These are phyloP conservation scores for Raphanus hybrid DNA, from an alignment of 441 rosid genomes.

Conservation along the genomic window DNA sequence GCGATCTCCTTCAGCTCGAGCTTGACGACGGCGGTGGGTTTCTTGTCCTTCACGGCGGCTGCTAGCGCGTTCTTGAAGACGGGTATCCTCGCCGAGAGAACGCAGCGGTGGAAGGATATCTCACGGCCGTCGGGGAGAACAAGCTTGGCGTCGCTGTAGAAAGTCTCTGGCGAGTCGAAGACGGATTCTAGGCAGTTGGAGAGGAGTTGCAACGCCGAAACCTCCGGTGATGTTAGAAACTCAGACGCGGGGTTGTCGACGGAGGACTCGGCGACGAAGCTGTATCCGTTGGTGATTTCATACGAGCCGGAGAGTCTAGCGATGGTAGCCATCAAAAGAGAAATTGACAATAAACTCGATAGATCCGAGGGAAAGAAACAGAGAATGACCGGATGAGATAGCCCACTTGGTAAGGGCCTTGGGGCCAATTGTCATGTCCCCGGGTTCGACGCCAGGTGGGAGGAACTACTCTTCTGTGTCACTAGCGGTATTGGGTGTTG, in stretches of 20 bases:
- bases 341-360: background rate
- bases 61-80: slow-evolving; percentile 57
- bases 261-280: slow-evolving; percentile 53
- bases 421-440: too few relatives aligned
- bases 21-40: slow-evolving; percentile 38
- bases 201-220: slow-evolving; percentile 56
- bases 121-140: slow-evolving; percentile 50
- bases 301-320: slow-evolving; percentile 69
- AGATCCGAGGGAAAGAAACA: background rate
- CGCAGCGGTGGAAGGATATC: slow-evolving; percentile 77
- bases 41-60: slow-evolving; percentile 44
- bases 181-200: slow-evolving; percentile 59
- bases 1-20: slow-evolving; percentile 63
- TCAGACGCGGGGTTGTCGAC: slow-evolving; percentile 31
- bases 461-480: too few relatives aligned
- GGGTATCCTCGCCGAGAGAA: slow-evolving; percentile 68
- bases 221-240: slow-evolving; percentile 43
- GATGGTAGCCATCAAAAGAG: slow-evolving; percentile 52
- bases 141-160: slow-evolving; percentile 72
- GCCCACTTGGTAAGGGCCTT: too few relatives aligned
- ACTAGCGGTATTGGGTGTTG: too few relatives aligned
- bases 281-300: slow-evolving; percentile 64
- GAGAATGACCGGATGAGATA: too few relatives aligned
- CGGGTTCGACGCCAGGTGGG: too few relatives aligned
- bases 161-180: slow-evolving; percentile 52